These are phyloP conservation scores for Acorus gramineus DNA, from an alignment of 106 monocot species.

Conservation along the genomic window DNA sequence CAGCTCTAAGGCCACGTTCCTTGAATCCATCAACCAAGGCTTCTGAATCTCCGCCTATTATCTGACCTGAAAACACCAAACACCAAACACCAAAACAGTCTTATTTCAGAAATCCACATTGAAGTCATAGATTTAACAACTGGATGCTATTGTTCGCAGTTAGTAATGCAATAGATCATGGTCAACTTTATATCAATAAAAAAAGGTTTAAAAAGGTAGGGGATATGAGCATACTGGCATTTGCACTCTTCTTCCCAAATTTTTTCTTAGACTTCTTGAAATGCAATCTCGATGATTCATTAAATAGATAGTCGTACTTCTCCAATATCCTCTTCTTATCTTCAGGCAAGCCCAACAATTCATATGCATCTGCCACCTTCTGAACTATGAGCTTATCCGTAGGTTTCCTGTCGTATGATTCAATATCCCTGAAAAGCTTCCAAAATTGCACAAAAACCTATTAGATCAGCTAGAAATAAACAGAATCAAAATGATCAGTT, in stretches of 20 bases:
- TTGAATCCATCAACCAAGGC: too few relatives aligned
- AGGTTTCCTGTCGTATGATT: conserved; percentile 70
- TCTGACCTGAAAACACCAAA: too few relatives aligned
- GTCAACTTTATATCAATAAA: too few relatives aligned
- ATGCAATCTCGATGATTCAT: conserved; percentile 11
- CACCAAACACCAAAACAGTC: too few relatives aligned
- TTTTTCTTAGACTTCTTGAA: conserved; percentile 22
- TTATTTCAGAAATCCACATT: too few relatives aligned
- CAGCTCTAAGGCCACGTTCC: too few relatives aligned
- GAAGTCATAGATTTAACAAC: too few relatives aligned
- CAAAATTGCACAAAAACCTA: neutral
- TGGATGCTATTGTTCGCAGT: too few relatives aligned
- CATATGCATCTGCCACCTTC: conserved; percentile 92
- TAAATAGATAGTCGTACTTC: conserved; percentile 52
- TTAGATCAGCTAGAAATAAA: neutral
- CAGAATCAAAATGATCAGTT: neutral
- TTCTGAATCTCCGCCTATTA: too few relatives aligned
- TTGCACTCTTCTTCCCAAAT: conserved; percentile 13
- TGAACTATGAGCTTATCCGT: conserved; percentile 66
- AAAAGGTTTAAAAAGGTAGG: too few relatives aligned
- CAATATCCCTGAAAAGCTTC: conserved; percentile 75
- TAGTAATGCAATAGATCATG: too few relatives aligned
- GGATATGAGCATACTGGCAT: conserved; percentile 10
- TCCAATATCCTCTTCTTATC: conserved; percentile 59
- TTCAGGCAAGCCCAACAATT: conserved; percentile 56